Percentiles rank a stretch among this genome's conserved stretches.
Evolutionary conservation across 2,329 filamentous ascomycete genomes (phyloP).

Genomic region (Drechslerella dactyloides): DNA sequence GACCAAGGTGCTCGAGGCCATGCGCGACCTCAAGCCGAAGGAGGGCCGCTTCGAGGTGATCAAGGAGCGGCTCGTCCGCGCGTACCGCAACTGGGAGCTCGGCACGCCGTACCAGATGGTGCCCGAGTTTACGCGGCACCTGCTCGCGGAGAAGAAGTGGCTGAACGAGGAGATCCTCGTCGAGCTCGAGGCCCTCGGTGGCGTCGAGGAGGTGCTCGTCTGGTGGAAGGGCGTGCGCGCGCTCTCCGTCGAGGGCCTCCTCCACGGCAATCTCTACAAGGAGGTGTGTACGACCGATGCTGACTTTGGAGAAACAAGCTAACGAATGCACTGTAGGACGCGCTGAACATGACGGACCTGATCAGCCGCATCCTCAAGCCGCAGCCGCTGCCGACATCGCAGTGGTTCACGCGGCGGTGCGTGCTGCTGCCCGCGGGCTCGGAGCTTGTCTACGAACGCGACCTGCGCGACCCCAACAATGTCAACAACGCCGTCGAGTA

Average conservation of each 20-base stretch:
- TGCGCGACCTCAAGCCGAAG: conserved; percentile 82
- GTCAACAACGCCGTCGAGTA: conserved; percentile 87
- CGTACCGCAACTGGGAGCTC: conserved; percentile 84
- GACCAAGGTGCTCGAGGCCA: conserved; percentile 82
- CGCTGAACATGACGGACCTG: conserved; percentile 80
- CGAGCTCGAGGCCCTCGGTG: conserved; percentile 75
- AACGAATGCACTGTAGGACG: conserved; percentile 64
- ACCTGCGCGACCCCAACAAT: conserved; percentile 83
- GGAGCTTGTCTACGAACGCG: conserved; percentile 82
- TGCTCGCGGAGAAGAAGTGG: conserved; percentile 77
- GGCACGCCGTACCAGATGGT: conserved; percentile 90
- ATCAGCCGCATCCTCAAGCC: conserved; percentile 79
- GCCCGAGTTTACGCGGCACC: conserved; percentile 78
- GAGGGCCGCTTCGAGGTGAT: conserved; percentile 90
- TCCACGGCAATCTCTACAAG: conserved; percentile 91
- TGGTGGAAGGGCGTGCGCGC: conserved; percentile 72
- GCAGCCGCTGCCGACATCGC: conserved; percentile 72
- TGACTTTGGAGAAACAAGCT: neutral
- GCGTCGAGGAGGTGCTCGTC: conserved; percentile 68
- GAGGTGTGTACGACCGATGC: conserved; percentile 61
- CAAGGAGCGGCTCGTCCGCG: conserved; percentile 79
- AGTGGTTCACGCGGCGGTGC: conserved; percentile 80
- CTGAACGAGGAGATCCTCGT: conserved; percentile 79
- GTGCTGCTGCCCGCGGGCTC: conserved; percentile 78
- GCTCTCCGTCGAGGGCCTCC: conserved; percentile 83